A percentile compares a stretch with the other conserved stretches of the same genome.
These are phyloP conservation scores for Rhynchospora breviuscula DNA, from an alignment of 176 grass and related monocot genomes.

Conservation along the genomic window DNA sequence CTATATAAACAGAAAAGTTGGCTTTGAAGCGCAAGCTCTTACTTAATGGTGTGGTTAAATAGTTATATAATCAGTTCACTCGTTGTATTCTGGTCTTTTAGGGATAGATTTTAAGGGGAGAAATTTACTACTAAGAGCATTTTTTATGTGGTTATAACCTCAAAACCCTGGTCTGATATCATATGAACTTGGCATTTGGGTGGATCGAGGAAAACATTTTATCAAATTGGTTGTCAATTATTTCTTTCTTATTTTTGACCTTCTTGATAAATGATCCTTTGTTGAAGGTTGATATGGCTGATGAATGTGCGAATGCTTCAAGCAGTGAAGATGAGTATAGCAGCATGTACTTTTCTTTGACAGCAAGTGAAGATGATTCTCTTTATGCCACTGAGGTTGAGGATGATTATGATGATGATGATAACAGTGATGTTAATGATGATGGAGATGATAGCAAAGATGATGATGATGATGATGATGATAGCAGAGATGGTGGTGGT, in stretches of 20 bases:
- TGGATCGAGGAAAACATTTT: background rate
- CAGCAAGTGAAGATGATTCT: background rate
- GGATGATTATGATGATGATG: background rate
- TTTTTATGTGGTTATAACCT: background rate
- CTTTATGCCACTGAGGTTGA: background rate
- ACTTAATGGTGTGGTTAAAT: slow-evolving; percentile 7
- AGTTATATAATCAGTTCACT: background rate
- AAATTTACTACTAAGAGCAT: background rate
- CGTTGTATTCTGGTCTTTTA: background rate
- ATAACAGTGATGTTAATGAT: background rate
- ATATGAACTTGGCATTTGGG: background rate
- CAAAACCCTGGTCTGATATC: background rate
- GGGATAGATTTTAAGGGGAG: background rate
- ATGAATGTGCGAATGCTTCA: background rate
- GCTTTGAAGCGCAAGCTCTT: background rate
- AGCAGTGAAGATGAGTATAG: slow-evolving; percentile 4
- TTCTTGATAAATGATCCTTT: background rate
- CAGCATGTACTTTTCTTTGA: background rate
- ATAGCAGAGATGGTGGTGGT: background rate
- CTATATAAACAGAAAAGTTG: background rate
- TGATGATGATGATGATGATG: background rate
- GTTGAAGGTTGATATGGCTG: slow-evolving; percentile 17
- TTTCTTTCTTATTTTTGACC: background rate
- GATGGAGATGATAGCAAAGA: background rate
- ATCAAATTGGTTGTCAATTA: background rate